These are phyloP conservation scores for Phytophthora syringae DNA, from an alignment of 352 stramenopile genomes.

Conservation along the genomic window DNA sequence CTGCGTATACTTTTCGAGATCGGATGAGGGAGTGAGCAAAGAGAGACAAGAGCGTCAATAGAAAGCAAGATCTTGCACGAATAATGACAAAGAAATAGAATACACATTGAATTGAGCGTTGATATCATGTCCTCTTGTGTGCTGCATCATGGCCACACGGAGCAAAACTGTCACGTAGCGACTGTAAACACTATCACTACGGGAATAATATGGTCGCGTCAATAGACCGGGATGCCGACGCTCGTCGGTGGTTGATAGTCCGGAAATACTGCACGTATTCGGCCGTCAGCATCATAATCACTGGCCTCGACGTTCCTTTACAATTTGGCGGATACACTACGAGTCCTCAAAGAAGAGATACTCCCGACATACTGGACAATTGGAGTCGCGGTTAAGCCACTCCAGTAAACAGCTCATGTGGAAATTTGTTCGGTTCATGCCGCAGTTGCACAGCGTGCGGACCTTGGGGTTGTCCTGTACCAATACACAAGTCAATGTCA, in stretches of 20 bases:
- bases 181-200: constrained; percentile 13
- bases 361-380: constrained; percentile 85
- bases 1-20: constrained; percentile 43
- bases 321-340: constrained; percentile 22
- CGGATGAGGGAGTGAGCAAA: constrained; percentile 26
- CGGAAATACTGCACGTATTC: too few species aligned
- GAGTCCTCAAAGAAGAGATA: constrained; percentile 90
- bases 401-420: constrained; percentile 89
- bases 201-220: constrained; percentile 5
- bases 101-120: constrained; percentile 36
- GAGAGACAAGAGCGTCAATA: neutral
- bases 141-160: neutral
- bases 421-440: constrained; percentile 91
- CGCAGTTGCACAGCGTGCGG: constrained; percentile 87
- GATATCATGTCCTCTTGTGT: constrained; percentile 2
- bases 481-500: neutral
- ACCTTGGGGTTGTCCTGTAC: constrained; percentile 77
- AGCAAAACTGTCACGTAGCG: constrained; percentile 31
- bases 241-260: too few species aligned
- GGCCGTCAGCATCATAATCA: constrained; percentile 6
- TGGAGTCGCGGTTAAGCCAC: constrained; percentile 85
- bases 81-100: constrained; percentile 27
- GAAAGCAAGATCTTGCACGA: neutral
- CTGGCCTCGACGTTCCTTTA: neutral
- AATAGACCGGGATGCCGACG: neutral